Conservation (phyloP, 257 asterid genomes). For the Solanum tarijense region DNA sequence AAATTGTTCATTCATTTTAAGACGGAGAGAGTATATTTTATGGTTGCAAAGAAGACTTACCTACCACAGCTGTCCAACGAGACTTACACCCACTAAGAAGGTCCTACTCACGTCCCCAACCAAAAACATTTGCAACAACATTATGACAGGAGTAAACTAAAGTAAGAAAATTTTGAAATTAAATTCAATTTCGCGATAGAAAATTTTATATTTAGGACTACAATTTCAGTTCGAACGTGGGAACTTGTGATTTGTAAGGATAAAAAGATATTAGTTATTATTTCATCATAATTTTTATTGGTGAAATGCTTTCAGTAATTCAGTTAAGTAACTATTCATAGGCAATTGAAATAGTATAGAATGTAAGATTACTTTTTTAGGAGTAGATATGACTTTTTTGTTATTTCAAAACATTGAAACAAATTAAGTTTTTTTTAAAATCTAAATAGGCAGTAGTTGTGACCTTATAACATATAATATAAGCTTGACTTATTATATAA, state of each 20-base stretch:
- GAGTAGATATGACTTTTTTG: neutral
- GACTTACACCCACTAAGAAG: neutral
- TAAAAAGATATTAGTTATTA: neutral
- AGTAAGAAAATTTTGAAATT: neutral
- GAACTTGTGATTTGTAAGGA: fast-evolving
- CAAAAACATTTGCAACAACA: neutral
- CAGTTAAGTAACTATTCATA: neutral
- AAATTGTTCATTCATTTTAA: too few relatives aligned
- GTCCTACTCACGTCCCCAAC: neutral
- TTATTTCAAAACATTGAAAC: neutral
- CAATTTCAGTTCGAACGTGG: neutral
- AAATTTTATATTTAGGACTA: neutral
- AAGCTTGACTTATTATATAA: neutral
- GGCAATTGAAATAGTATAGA: neutral
- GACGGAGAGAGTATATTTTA: neutral
- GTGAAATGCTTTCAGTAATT: neutral
- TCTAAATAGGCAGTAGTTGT: neutral
- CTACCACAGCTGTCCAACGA: neutral
- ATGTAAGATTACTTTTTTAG: neutral
- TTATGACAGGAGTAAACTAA: neutral
- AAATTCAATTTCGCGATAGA: neutral
- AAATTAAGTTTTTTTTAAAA: neutral
- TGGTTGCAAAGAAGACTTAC: neutral
- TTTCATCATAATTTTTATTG: neutral
- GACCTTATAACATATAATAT: neutral